phyloP scores from a whole-genome alignment of 371 early-diverging fungal genomes.

The Apophysomyces elegans region DNA sequence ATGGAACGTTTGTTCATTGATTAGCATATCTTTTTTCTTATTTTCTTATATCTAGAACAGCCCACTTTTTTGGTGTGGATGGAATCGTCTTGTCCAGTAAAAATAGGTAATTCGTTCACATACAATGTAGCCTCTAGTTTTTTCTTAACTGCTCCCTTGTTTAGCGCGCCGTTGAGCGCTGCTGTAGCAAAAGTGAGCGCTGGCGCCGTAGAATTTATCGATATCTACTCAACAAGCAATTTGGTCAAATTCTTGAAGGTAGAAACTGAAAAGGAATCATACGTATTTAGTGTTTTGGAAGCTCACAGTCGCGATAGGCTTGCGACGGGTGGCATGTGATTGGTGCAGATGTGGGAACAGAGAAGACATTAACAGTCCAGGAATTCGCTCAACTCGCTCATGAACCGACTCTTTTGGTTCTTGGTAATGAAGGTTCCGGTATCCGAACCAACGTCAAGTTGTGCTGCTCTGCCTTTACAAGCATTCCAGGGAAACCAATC shows the following conservation, averaged over 20 bases:
- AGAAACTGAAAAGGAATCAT: not conserved
- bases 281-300: not conserved
- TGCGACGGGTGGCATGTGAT: conserved; percentile 60
- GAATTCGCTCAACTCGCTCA: conserved; percentile 1
- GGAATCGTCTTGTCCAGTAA: conserved; percentile 61
- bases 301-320: conserved; percentile 20
- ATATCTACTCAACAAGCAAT: conserved; percentile 51
- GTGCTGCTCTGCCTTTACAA: conserved; percentile 46
- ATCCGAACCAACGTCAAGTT: conserved; percentile 50
- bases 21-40: not conserved
- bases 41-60: conserved; percentile 38
- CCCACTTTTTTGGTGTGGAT: conserved; percentile 64
- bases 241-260: conserved; percentile 58
- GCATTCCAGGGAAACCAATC: conserved; percentile 32
- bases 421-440: conserved; percentile 72
- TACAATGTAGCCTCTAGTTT: too few relatives aligned
- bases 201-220: conserved; percentile 67
- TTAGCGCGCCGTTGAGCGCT: conserved; percentile 59
- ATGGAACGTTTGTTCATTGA: not conserved
- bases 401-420: conserved; percentile 53
- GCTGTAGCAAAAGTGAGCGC: conserved; percentile 67
- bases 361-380: not conserved
- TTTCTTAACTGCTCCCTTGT: not conserved
- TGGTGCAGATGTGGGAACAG: conserved; percentile 50
- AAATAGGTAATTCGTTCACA: conserved; percentile 35